A percentile compares a stretch with the other conserved stretches of the same genome.
These are phyloP conservation scores for Wickerhamiella vanderwaltii DNA, from an alignment of 805 yeast genomes.

Conservation along the genomic window DNA sequence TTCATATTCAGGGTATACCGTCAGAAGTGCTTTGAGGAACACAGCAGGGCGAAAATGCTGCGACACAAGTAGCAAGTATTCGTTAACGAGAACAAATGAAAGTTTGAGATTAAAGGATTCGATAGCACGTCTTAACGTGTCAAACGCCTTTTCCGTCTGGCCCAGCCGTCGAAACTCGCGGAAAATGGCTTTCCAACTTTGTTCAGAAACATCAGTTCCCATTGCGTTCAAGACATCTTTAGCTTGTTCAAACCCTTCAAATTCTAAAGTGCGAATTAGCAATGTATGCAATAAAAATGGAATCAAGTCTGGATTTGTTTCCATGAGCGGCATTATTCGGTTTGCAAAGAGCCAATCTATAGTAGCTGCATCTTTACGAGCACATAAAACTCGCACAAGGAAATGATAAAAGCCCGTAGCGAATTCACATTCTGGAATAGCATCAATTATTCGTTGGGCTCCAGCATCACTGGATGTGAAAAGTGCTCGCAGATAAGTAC, in stretches of 20 bases:
- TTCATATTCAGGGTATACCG: conserved; percentile 18
- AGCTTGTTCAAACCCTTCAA: conserved; percentile 22
- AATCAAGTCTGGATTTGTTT: conserved; percentile 10
- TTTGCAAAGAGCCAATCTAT: conserved; percentile 16
- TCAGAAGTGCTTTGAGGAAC: conserved; percentile 15
- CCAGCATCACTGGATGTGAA: conserved; percentile 16
- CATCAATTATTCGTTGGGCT: neutral
- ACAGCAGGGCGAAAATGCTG: conserved; percentile 18
- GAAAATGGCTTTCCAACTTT: conserved; percentile 20
- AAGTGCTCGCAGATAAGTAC: conserved; percentile 12
- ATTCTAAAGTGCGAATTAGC: conserved; percentile 20
- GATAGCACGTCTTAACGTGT: conserved; percentile 17
- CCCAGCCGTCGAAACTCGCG: conserved; percentile 23
- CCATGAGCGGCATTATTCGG: conserved; percentile 12
- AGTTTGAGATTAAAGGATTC: conserved; percentile 13
- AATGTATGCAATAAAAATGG: conserved; percentile 18
- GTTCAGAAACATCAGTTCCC: conserved; percentile 18
- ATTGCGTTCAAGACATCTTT: conserved; percentile 19
- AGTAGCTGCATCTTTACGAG: neutral
- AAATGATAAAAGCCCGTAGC: conserved; percentile 17
- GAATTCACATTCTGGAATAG: neutral
- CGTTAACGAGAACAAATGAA: conserved; percentile 18
- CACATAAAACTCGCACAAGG: conserved; percentile 14
- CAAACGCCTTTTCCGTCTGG: conserved; percentile 22
- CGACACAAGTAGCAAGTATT: conserved; percentile 20